phyloP scores from a whole-genome alignment of 352 stramenopile genomes.

The Nothophytophthora sp. region DNA sequence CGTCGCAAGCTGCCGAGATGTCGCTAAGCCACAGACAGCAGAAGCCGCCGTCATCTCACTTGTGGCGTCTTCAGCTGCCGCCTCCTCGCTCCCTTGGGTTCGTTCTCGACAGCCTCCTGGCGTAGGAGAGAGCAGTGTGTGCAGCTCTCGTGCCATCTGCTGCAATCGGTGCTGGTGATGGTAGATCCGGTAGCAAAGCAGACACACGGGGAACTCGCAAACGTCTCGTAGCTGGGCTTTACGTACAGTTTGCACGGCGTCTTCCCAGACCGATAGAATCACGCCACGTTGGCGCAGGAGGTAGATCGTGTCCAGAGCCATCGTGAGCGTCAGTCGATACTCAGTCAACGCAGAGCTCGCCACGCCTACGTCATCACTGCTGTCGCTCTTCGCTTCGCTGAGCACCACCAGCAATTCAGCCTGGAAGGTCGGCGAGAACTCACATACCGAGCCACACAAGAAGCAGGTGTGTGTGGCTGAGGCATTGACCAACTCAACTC shows the following conservation, averaged over 20 bases:
- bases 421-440: constrained; percentile 39
- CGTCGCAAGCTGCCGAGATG: constrained; percentile 14
- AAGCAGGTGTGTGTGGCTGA: constrained; percentile 40
- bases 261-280: constrained; percentile 57
- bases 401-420: constrained; percentile 43
- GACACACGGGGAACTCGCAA: constrained; percentile 65
- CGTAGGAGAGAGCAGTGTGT: constrained; percentile 12
- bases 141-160: constrained; percentile 46
- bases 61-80: background rate
- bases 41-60: constrained; percentile 12
- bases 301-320: constrained; percentile 71
- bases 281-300: constrained; percentile 65
- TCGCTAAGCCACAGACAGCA: constrained; percentile 8
- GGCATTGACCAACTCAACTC: constrained; percentile 13
- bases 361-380: constrained; percentile 8
- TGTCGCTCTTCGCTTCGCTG: constrained; percentile 16
- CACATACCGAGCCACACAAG: constrained; percentile 58
- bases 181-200: constrained; percentile 78
- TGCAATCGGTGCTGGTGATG: constrained; percentile 64
- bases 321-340: constrained; percentile 82
- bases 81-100: constrained; percentile 1
- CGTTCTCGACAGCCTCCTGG: background rate
- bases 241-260: constrained; percentile 36
- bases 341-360: constrained; percentile 32
- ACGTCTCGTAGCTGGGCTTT: constrained; percentile 35